Percentiles rank a stretch among this genome's conserved stretches.
Evolutionary conservation across 257 asterid species (phyloP).

Genomic region (Solanum appendiculatum): DNA sequence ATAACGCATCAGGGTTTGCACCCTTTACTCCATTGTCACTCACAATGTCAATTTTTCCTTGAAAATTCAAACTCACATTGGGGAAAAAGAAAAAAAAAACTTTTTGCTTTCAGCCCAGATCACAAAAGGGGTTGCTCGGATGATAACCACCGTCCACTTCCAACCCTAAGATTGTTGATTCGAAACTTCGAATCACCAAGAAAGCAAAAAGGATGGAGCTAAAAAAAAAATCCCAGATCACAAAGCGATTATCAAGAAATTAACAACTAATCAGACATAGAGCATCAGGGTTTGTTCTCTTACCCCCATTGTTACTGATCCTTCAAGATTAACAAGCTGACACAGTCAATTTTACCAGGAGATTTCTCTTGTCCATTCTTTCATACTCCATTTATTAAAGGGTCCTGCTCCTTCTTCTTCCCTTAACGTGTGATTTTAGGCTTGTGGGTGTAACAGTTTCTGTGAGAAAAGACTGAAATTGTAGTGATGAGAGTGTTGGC

Average conservation of each 20-base stretch:
- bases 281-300: not conserved
- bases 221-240: not conserved
- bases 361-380: not conserved
- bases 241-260: not conserved
- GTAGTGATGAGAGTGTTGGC: too few species aligned
- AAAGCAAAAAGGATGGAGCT: not conserved
- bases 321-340: not conserved
- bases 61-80: not conserved
- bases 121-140: not conserved
- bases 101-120: not conserved
- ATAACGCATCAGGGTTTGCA: not conserved
- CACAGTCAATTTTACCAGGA: not conserved
- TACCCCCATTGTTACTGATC: not conserved
- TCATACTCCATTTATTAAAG: not conserved
- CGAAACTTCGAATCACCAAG: not conserved
- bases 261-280: not conserved
- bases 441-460: not conserved
- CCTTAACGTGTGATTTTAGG: not conserved
- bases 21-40: not conserved
- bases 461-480: not conserved
- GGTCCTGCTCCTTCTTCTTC: not conserved
- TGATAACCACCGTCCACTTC: not conserved
- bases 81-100: not conserved
- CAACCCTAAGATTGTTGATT: not conserved
- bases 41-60: not conserved